Percentiles rank a stretch among this genome's conserved stretches.
phyloP scores from a whole-genome alignment of 2,329 filamentous ascomycete species.

The Fusarium neocosmosporiellum region DNA sequence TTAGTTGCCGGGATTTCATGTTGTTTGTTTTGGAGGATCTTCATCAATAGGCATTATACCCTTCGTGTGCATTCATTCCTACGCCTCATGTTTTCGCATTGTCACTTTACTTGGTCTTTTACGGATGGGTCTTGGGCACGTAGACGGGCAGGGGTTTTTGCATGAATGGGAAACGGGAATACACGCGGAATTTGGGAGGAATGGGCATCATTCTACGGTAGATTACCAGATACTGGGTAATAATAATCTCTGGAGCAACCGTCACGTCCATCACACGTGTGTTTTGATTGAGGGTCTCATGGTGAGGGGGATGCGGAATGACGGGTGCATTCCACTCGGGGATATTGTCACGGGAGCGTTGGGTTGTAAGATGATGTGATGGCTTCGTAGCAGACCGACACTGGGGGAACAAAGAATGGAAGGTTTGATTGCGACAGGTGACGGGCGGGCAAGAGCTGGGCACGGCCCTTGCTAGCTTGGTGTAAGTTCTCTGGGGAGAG shows the following conservation, averaged over 20 bases:
- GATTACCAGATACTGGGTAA: conserved; percentile 30
- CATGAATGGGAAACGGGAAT: background rate
- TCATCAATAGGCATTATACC: conserved; percentile 48
- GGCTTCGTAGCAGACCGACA: background rate
- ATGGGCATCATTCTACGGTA: conserved; percentile 22
- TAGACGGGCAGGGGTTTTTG: conserved; percentile 10
- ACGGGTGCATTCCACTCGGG: conserved; percentile 21
- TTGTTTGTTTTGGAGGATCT: conserved; percentile 31
- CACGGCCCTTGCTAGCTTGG: conserved; percentile 10
- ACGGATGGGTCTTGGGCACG: conserved; percentile 11
- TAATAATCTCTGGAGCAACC: conserved; percentile 32
- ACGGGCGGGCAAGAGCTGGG: background rate
- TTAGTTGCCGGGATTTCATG: conserved; percentile 23
- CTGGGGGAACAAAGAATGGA: background rate
- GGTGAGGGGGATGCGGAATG: background rate
- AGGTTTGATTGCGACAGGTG: background rate
- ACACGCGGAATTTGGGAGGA: conserved; percentile 13
- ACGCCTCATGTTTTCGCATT: conserved; percentile 20
- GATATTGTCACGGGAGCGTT: conserved; percentile 2
- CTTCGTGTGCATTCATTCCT: conserved; percentile 42
- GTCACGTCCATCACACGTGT: background rate
- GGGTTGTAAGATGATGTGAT: conserved; percentile 5
- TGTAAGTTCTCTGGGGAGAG: background rate
- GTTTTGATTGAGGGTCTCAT: background rate
- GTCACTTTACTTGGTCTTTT: conserved; percentile 11